These are phyloP conservation scores for Blastomyces silverae DNA, from an alignment of 2,329 filamentous ascomycete species.

Conservation along the genomic window DNA sequence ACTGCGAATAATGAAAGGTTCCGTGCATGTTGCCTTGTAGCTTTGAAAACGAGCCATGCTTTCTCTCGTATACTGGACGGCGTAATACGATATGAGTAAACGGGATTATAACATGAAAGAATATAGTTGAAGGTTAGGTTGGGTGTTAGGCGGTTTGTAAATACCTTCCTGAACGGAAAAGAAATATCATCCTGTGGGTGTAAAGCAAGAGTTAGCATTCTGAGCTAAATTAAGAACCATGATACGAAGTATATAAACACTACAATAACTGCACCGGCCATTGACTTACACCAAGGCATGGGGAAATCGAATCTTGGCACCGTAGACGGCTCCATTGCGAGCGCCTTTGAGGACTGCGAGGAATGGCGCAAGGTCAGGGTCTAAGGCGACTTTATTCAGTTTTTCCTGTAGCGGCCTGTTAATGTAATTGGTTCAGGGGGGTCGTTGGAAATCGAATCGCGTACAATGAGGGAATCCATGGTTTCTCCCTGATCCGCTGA, in stretches of 20 bases:
- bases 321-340: constrained; percentile 95
- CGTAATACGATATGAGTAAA: constrained; percentile 9
- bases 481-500: constrained; percentile 17
- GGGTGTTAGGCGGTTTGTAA: constrained; percentile 2
- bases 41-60: constrained; percentile 66
- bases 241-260: neutral
- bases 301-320: constrained; percentile 94
- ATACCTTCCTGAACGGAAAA: constrained; percentile 86
- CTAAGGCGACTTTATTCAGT: constrained; percentile 68
- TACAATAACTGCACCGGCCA: neutral
- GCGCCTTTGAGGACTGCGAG: constrained; percentile 84
- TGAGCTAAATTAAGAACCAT: constrained; percentile 5
- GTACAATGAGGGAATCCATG: constrained; percentile 36
- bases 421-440: neutral
- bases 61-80: constrained; percentile 62
- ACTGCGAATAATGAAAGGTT: constrained; percentile 89
- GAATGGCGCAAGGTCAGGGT: constrained; percentile 77
- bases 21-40: constrained; percentile 80
- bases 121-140: neutral
- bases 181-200: constrained; percentile 72
- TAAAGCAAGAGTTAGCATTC: constrained; percentile 20
- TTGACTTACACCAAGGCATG: constrained; percentile 74
- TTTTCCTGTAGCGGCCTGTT: constrained; percentile 46
- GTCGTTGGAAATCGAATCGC: neutral
- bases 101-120: constrained; percentile 11